Base-by-base conservation (phyloP, 345 rosid genomes). In the Iberis pinnata region DNA sequence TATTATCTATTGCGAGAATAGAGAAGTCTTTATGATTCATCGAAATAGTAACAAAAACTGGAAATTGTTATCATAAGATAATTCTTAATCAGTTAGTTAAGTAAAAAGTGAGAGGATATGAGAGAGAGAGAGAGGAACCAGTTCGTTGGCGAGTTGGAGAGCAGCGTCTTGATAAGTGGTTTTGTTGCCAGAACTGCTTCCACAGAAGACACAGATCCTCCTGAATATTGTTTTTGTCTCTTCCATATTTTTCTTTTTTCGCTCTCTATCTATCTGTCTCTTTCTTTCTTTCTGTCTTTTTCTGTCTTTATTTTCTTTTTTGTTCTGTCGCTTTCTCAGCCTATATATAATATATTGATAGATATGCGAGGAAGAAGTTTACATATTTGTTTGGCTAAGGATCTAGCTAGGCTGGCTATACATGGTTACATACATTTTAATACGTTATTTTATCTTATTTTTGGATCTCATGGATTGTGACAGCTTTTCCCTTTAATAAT, bases 121-220 rank as follows among this genome's bases (percentile, higher is more conserved):
- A 29, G 2, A 2, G 2, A 29, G 33, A 32, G 37, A 32, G 43
- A 59, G 58, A 58, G 32, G 5, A 37, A 67, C 71, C 66, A 67
- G 43, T 38, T 29, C 54, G 44, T 58, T 26, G 3, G 65, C 71
- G 61, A 67, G 71, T 45, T 58, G 55, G 61, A 59, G 55, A 46
- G 71, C 71, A 67, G 71, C 71, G 51, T 67, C 61, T 13, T 60
- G 65, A 67, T 67, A 67, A 48, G 61, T 60, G 56, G 60, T 12
- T 60, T 46, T 67, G 56, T 67, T 67, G 32, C 71, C 71, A 44
- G 67, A 53, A 22, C 60, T 67, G 66, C 71, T 60, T 45, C 71
- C 71, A 9, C 71, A 67, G 25, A 59, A 67, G 51, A 67, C 71
- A 67, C 71, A 67, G 67, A 67, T 60, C 48, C 61, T 67, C 56